A percentile compares a stretch with the other conserved stretches of the same genome.
Conservation (phyloP, 2,329 filamentous ascomycete species). For the Fusarium continuum region DNA sequence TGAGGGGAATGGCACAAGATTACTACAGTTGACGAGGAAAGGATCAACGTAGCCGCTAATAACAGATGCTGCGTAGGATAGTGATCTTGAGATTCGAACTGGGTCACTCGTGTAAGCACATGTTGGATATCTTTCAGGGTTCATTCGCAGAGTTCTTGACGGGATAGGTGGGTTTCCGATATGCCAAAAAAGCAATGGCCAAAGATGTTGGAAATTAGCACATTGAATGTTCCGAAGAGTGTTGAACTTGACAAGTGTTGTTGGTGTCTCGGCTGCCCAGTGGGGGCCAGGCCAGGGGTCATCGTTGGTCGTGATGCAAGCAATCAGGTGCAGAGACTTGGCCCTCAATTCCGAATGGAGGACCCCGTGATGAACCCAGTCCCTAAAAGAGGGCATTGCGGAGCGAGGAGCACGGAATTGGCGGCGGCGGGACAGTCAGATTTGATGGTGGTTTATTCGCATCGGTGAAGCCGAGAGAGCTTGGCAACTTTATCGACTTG, state of each 20-base stretch:
- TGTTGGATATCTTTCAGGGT: background rate
- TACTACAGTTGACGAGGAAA: background rate
- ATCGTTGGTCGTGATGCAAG: slow-evolving; percentile 15
- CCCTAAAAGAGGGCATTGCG: slow-evolving; percentile 30
- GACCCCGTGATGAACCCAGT: slow-evolving; percentile 27
- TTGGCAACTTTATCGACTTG: slow-evolving; percentile 41
- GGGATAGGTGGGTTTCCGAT: slow-evolving; percentile 1
- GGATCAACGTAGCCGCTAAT: background rate
- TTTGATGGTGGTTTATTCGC: slow-evolving; percentile 32
- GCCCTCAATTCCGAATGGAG: slow-evolving; percentile 16
- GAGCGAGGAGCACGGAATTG: slow-evolving; percentile 31
- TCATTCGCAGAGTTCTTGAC: background rate
- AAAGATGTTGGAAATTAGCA: slow-evolving; percentile 11
- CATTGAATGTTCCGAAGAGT: background rate
- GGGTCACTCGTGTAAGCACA: slow-evolving; percentile 19
- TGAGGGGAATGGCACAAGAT: background rate
- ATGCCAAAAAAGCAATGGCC: slow-evolving; percentile 2
- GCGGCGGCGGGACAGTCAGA: slow-evolving; percentile 29
- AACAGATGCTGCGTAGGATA: background rate
- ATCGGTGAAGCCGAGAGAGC: slow-evolving; percentile 43
- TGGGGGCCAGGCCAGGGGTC: background rate
- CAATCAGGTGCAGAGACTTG: slow-evolving; percentile 14
- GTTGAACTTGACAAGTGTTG: background rate
- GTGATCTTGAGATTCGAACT: slow-evolving; percentile 12
- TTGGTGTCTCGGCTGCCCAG: slow-evolving; percentile 2